A percentile compares a stretch with the other conserved stretches of the same genome.
These are phyloP conservation scores for Claviceps cyperi DNA, from an alignment of 2,329 filamentous ascomycete genomes.

Conservation along the genomic window DNA sequence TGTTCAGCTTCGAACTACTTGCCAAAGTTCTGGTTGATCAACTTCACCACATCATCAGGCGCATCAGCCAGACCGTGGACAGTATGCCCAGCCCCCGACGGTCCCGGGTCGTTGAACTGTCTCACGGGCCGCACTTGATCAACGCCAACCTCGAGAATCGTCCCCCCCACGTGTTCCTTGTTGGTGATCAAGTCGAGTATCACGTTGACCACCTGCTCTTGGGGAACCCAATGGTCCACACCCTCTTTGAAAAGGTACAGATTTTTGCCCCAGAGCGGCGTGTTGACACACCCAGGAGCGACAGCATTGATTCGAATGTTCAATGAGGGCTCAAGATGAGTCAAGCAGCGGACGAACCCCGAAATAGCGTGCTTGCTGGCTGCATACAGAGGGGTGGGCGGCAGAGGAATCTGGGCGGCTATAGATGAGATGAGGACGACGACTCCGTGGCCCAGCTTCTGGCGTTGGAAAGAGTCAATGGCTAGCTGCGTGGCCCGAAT, in stretches of 20 bases:
- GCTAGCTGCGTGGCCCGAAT: conserved; percentile 18
- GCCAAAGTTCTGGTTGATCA: conserved; percentile 2
- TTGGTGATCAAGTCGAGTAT: conserved; percentile 21
- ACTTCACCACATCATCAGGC: not conserved
- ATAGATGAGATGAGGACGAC: conserved; percentile 15
- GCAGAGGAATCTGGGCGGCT: conserved; percentile 12
- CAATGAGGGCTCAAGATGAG: conserved; percentile 16
- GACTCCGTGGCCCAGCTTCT: conserved; percentile 9
- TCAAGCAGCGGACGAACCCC: conserved; percentile 19
- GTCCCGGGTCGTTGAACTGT: conserved; percentile 6
- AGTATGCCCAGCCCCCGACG: not conserved
- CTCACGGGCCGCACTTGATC: conserved; percentile 3
- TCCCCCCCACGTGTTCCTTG: conserved; percentile 13
- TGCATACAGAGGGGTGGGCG: conserved; percentile 15
- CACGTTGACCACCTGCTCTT: conserved; percentile 20
- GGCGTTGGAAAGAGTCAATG: conserved; percentile 12
- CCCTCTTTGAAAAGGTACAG: conserved; percentile 14
- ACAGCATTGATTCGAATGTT: conserved; percentile 18
- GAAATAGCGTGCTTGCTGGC: conserved; percentile 16
- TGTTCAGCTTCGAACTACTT: not conserved
- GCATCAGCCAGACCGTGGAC: not conserved
- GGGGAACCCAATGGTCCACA: conserved; percentile 19
- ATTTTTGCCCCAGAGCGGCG: conserved; percentile 25
- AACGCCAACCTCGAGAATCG: conserved; percentile 6
- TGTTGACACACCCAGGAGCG: conserved; percentile 22